Base-by-base conservation (phyloP, 768 basidiomycete genomes). In the Boletus rubroflammeus region DNA sequence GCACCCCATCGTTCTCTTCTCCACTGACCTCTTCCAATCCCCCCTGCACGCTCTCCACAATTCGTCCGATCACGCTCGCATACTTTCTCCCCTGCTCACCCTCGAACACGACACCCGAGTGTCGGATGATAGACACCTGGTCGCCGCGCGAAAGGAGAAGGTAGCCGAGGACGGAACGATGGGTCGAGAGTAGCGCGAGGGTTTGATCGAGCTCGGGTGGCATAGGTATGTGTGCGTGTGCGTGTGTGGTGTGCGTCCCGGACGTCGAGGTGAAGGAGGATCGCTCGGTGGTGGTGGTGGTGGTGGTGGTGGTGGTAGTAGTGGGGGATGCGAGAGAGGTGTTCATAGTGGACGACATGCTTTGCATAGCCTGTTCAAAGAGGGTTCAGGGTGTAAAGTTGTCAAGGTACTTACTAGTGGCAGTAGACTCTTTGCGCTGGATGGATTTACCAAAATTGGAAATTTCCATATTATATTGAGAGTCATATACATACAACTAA, bases 121-220 rank as follows among this genome's bases (percentile, higher is more conserved):
- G 86, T 31, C 90, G 80, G 62, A 97, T 87, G 59, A 97, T 92
- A 61, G 85, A 84, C 19, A 82, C 80, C 6, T 85, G 85, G 43
- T 80, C 80, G 0, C 84, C 81, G 5, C 91, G 79, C 3, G 90
- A 86, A 31, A 95, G 76, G 0, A 95, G 80, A 64, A 96, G 80
- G 67, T 94, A 94, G 2, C 93, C 93, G 6, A 92, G 81, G 4
- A 95, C 92, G 19, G 90, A 86, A 17, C 90, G 81, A 65, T 95
- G 89, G 5, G 88, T 80, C 1, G 90, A 86, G 49, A 96, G 78
- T 57, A 86, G 72, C 0, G 84, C 70, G 13, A 95, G 78, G 0
- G 86, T 93, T 58, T 85, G 81, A 68, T 93, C 92, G 46, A 94
- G 82, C 63, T 93, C 91, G n/a, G 88, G 83, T 13, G 87, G 78